These are phyloP conservation scores for Tetrapyrgos nigripes DNA, from an alignment of 1,284 basidiomycete species.

Conservation along the genomic window DNA sequence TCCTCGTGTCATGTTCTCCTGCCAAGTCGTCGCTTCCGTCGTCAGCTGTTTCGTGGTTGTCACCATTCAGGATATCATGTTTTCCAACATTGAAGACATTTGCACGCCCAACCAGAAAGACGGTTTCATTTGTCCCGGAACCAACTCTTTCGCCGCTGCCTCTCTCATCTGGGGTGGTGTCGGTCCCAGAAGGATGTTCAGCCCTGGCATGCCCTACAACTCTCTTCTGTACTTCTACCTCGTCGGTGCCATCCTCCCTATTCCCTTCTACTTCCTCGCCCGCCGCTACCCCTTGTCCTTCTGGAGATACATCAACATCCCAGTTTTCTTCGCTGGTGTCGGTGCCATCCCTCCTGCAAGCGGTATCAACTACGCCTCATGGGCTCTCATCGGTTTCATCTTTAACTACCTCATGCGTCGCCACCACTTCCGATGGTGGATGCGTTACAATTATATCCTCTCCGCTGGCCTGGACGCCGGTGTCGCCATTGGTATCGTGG, in stretches of 20 bases:
- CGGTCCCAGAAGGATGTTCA: conserved; percentile 77
- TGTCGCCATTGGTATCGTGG: conserved; percentile 59
- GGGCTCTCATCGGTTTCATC: conserved; percentile 73
- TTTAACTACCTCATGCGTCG: conserved; percentile 86
- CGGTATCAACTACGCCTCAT: conserved; percentile 82
- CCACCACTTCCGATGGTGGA: conserved; percentile 86
- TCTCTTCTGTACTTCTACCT: conserved; percentile 77
- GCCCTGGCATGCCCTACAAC: conserved; percentile 59
- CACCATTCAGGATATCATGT: conserved; percentile 76
- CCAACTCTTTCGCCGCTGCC: conserved; percentile 70
- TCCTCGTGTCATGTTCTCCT: conserved; percentile 77
- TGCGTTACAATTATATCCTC: conserved; percentile 88
- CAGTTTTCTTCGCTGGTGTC: conserved; percentile 75
- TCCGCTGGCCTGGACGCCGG: conserved; percentile 75
- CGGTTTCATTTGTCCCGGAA: conserved; percentile 71
- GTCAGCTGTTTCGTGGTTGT: conserved; percentile 66
- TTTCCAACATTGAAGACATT: conserved; percentile 74
- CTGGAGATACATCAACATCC: conserved; percentile 83
- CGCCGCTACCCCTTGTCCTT: conserved; percentile 77
- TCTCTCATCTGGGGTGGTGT: conserved; percentile 85
- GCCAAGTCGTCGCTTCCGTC: conserved; percentile 70
- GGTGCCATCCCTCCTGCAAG: conserved; percentile 74
- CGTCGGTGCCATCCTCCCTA: conserved; percentile 73
- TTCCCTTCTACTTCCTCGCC: conserved; percentile 84
- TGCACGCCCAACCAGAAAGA: conserved; percentile 67